Percentiles rank a stretch among this genome's conserved stretches.
Conservation (phyloP, 1,284 basidiomycete species). For the Psilocybe mexicana region DNA sequence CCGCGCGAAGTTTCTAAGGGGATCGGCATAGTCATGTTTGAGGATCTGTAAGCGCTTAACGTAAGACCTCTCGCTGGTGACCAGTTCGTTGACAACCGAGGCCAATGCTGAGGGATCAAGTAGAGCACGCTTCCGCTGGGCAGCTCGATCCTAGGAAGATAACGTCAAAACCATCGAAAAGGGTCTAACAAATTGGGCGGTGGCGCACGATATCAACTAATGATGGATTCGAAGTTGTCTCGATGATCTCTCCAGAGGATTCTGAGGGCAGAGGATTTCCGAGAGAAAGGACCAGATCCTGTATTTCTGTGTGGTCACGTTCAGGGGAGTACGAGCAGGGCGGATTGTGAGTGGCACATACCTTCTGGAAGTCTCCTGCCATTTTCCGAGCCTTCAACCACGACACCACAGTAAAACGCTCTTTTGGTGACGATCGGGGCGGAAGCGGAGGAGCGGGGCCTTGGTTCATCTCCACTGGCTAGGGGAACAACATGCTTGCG, state of each 20-base stretch:
- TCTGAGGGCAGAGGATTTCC: slow-evolving; percentile 59
- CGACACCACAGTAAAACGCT: slow-evolving; percentile 79
- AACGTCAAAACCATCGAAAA: slow-evolving; percentile 9
- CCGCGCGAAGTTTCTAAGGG: slow-evolving; percentile 82
- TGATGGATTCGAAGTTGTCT: slow-evolving; percentile 15
- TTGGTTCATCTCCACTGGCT: slow-evolving; percentile 59
- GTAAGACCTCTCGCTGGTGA: slow-evolving; percentile 77
- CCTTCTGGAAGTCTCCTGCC: slow-evolving; percentile 70
- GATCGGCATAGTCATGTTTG: slow-evolving; percentile 86
- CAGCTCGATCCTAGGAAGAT: slow-evolving; percentile 39
- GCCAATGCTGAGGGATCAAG: slow-evolving; percentile 64
- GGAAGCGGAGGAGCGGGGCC: slow-evolving; percentile 38
- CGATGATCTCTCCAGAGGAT: slow-evolving; percentile 30
- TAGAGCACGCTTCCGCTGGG: slow-evolving; percentile 54
- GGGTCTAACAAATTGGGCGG: not conserved
- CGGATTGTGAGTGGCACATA: slow-evolving; percentile 31
- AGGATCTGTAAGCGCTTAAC: slow-evolving; percentile 73
- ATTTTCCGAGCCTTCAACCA: slow-evolving; percentile 74
- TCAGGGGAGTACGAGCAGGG: slow-evolving; percentile 10
- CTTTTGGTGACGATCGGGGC: slow-evolving; percentile 59
- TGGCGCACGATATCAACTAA: slow-evolving; percentile 22
- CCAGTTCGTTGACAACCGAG: slow-evolving; percentile 75
- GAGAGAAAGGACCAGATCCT: slow-evolving; percentile 75
- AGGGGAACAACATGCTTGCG: slow-evolving; percentile 68
- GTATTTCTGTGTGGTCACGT: slow-evolving; percentile 55